A percentile compares a stretch with the other conserved stretches of the same genome.
phyloP scores from a whole-genome alignment of 495 filamentous ascomycete species.

The Annulohypoxylon maeteangense region DNA sequence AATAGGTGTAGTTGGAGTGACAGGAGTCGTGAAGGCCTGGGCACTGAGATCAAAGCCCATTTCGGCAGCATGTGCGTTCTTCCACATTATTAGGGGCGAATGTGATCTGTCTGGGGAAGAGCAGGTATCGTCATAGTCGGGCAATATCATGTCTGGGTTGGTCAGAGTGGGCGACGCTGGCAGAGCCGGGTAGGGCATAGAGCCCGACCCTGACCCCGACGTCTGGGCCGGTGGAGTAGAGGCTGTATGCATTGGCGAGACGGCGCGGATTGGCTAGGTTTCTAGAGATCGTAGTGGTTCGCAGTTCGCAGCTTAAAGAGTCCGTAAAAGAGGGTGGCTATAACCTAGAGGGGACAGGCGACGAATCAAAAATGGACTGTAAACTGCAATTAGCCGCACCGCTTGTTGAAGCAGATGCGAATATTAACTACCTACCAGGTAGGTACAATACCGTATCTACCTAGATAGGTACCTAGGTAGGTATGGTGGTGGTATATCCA shows the following conservation, averaged over 20 bases:
- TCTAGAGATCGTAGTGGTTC: constrained; percentile 11
- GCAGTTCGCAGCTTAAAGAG: constrained; percentile 5
- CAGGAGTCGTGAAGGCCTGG: constrained; percentile 60
- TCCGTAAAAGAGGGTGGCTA: not conserved
- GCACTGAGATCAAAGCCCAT: constrained; percentile 51
- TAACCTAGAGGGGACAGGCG: constrained; percentile 14
- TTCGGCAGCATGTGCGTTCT: constrained; percentile 50
- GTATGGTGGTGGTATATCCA: constrained; percentile 35
- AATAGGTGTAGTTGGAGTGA: constrained; percentile 66
- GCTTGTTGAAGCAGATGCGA: constrained; percentile 23
- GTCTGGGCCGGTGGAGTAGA: constrained; percentile 36
- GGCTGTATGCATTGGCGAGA: constrained; percentile 36
- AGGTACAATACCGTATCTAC: not conserved
- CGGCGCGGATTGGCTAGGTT: constrained; percentile 12
- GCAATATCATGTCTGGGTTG: constrained; percentile 95
- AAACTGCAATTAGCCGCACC: constrained; percentile 41
- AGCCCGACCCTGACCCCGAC: constrained; percentile 41
- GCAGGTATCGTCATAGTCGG: constrained; percentile 68
- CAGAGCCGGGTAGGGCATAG: constrained; percentile 51
- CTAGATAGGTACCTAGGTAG: constrained; percentile 6
- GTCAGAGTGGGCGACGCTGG: constrained; percentile 84
- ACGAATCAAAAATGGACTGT: constrained; percentile 22
- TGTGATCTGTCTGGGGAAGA: constrained; percentile 56
- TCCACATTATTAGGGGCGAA: constrained; percentile 58
- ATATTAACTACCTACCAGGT: not conserved